Evolutionary conservation across 306 rosid species (phyloP).

Genomic region (Cucumis melo): DNA sequence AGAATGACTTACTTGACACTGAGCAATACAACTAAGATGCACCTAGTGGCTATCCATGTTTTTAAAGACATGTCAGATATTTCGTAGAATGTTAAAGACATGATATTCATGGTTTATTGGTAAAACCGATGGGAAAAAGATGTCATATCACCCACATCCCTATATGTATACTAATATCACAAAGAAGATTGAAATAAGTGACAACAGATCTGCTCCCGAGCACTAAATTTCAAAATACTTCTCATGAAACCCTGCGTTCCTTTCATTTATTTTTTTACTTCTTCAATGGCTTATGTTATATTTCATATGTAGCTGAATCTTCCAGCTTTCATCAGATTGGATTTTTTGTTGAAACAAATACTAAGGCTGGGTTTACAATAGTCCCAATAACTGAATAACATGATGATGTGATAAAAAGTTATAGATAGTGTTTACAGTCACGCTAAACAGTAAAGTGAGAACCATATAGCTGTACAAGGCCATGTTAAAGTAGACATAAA

Average conservation of each 20-base stretch:
- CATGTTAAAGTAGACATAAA: slow-evolving; percentile 2
- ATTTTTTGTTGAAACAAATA: not conserved
- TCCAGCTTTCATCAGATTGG: not conserved
- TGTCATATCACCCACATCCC: not conserved
- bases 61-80: not conserved
- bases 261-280: not conserved
- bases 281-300: not conserved
- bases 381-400: not conserved
- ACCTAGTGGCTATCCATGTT: not conserved
- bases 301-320: not conserved
- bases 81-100: not conserved
- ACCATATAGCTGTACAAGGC: not conserved
- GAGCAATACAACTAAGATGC: not conserved
- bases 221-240: not conserved
- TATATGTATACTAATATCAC: not conserved
- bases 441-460: not conserved
- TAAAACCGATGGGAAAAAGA: not conserved
- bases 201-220: not conserved
- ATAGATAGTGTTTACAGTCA: not conserved
- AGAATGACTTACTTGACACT: not conserved
- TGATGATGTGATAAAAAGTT: not conserved
- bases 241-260: not conserved
- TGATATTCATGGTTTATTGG: not conserved
- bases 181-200: not conserved
- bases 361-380: not conserved